phyloP scores from a whole-genome alignment of 768 basidiomycete genomes.

The Mycena vulgaris region DNA sequence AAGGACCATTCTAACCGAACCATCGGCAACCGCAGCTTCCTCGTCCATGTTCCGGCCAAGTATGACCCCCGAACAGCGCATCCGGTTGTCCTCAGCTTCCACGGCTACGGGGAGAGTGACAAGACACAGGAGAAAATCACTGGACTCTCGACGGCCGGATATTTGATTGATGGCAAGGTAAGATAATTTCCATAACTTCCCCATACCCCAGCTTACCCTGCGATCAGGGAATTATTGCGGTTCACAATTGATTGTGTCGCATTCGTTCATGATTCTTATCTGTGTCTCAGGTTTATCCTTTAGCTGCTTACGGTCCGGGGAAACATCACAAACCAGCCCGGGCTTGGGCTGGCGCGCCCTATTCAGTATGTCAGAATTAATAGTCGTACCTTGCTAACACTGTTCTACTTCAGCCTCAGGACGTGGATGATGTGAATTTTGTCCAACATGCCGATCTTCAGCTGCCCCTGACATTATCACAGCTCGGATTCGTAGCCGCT shows the following conservation, averaged over 20 bases:
- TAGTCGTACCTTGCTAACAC: background rate
- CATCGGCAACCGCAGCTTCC: conserved; percentile 35
- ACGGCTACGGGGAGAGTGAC: conserved; percentile 32
- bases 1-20: conserved; percentile 33
- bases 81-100: conserved; percentile 35
- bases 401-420: conserved; percentile 11
- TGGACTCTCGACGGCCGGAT: conserved; percentile 29
- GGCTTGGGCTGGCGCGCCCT: conserved; percentile 40
- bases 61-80: conserved; percentile 32
- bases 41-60: conserved; percentile 36
- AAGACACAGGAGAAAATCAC: conserved; percentile 27
- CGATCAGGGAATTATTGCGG: background rate
- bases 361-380: conserved; percentile 20
- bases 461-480: background rate
- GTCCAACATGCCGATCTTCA: background rate
- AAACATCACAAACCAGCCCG: conserved; percentile 19
- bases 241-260: too few relatives aligned
- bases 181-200: background rate
- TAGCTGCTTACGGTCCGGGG: conserved; percentile 33
- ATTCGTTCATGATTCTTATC: too few relatives aligned
- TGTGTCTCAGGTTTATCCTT: conserved; percentile 34
- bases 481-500: conserved; percentile 33
- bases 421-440: conserved; percentile 35
- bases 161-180: conserved; percentile 32
- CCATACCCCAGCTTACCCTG: too few relatives aligned